A percentile compares a stretch with the other conserved stretches of the same genome.
Conservation (phyloP, 2,329 filamentous ascomycete species). For the Periglandula ipomoeae region DNA sequence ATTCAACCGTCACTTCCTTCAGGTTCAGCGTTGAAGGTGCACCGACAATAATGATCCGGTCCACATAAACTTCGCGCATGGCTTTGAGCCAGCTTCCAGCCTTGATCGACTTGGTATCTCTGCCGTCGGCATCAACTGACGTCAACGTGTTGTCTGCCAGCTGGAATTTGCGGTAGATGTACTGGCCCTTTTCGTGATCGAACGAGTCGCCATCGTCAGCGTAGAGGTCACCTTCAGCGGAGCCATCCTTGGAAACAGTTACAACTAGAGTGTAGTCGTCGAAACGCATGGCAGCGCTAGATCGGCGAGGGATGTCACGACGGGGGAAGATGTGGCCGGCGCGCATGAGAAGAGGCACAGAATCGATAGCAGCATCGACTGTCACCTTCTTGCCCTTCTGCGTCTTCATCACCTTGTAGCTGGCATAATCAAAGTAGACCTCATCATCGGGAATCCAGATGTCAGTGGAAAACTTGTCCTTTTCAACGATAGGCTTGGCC, state of each 20-base stretch:
- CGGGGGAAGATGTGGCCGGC: constrained; percentile 88
- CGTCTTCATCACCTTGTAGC: constrained; percentile 63
- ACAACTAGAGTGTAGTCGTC: constrained; percentile 93
- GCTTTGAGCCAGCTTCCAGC: constrained; percentile 66
- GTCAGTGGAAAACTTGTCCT: constrained; percentile 62
- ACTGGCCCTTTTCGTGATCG: constrained; percentile 76
- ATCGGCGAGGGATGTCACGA: constrained; percentile 78
- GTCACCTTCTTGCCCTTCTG: constrained; percentile 61
- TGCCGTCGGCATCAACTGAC: constrained; percentile 57
- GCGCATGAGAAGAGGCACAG: constrained; percentile 83
- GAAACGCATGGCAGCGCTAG: constrained; percentile 79
- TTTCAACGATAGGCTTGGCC: constrained; percentile 79
- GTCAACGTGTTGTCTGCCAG: constrained; percentile 53
- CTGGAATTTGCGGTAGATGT: constrained; percentile 74
- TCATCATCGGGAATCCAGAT: constrained; percentile 86
- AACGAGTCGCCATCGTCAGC: constrained; percentile 91
- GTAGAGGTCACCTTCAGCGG: constrained; percentile 74
- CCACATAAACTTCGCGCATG: constrained; percentile 70
- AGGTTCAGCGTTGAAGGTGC: constrained; percentile 65
- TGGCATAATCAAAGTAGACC: constrained; percentile 93
- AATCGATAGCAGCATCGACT: constrained; percentile 70
- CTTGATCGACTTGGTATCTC: constrained; percentile 40
- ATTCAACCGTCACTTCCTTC: constrained; percentile 47
- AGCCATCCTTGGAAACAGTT: constrained; percentile 46
- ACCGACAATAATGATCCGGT: constrained; percentile 77